A percentile compares a stretch with the other conserved stretches of the same genome.
Conservation (phyloP, 2,329 filamentous ascomycete species). For the Fusarium domesticum region DNA sequence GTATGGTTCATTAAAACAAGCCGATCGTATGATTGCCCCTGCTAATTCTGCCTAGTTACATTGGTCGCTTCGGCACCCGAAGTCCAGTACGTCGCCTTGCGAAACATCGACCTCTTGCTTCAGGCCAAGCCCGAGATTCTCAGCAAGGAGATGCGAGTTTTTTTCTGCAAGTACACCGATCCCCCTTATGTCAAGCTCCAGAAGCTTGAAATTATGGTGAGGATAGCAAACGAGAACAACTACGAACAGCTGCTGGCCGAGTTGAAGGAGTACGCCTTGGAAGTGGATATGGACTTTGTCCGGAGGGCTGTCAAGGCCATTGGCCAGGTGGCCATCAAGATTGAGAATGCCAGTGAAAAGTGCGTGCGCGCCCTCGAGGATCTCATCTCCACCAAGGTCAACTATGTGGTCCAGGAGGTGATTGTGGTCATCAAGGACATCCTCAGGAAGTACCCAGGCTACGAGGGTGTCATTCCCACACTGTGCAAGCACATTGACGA, state of each 20-base stretch:
- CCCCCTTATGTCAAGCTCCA: slow-evolving; percentile 96
- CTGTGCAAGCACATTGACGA: slow-evolving; percentile 97
- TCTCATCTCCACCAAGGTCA: slow-evolving; percentile 94
- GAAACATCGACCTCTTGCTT: slow-evolving; percentile 92
- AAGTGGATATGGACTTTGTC: slow-evolving; percentile 99
- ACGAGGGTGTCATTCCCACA: slow-evolving; percentile 95
- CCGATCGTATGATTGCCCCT: neutral
- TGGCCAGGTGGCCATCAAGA: slow-evolving; percentile 97
- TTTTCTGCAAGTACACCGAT: slow-evolving; percentile 99
- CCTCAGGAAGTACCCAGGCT: slow-evolving; percentile 93
- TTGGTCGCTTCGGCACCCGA: slow-evolving; percentile 93
- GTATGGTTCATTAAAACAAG: slow-evolving; percentile 48
- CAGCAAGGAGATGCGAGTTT: slow-evolving; percentile 94
- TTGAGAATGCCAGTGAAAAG: slow-evolving; percentile 89
- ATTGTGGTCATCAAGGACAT: slow-evolving; percentile 99
- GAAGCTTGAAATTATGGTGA: slow-evolving; percentile 98
- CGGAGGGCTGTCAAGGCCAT: slow-evolving; percentile 92
- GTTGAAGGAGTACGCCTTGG: slow-evolving; percentile 93
- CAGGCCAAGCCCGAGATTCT: slow-evolving; percentile 96
- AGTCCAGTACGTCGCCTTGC: slow-evolving; percentile 93
- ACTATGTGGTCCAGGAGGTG: slow-evolving; percentile 98
- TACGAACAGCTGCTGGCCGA: slow-evolving; percentile 93
- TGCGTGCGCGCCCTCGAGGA: slow-evolving; percentile 93
- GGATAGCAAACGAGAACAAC: slow-evolving; percentile 96
- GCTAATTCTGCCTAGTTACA: slow-evolving; percentile 60